Conservation (phyloP, 495 filamentous ascomycete genomes). For the Penicillium daleae region DNA sequence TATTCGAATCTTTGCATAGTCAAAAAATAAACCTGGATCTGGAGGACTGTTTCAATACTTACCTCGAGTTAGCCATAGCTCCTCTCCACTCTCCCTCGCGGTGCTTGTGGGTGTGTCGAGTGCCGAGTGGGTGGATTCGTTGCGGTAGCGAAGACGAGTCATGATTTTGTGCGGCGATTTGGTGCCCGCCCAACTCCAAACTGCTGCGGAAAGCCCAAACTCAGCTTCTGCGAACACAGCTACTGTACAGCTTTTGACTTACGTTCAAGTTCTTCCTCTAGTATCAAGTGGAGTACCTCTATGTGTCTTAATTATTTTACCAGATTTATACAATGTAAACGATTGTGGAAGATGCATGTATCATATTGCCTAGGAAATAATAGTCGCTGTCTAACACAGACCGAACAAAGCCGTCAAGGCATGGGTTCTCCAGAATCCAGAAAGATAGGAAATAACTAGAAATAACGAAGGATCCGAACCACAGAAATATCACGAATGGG, state of each 20-base stretch:
- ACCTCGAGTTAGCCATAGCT: conserved; percentile 70
- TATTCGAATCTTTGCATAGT: conserved; percentile 76
- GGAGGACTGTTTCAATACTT: conserved; percentile 9
- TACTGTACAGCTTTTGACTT: background rate
- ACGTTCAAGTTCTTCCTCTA: too few relatives aligned
- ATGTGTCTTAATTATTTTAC: background rate
- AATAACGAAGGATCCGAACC: background rate
- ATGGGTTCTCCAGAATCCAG: background rate
- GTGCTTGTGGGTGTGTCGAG: conserved; percentile 2
- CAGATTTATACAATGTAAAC: too few relatives aligned
- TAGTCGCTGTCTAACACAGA: conserved; percentile 11
- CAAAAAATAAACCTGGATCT: conserved; percentile 5
- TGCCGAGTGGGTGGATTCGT: conserved; percentile 14
- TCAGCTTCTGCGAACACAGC: too few relatives aligned
- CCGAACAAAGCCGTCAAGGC: conserved; percentile 11
- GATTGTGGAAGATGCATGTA: background rate
- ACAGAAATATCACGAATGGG: conserved; percentile 15
- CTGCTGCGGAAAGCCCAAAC: conserved; percentile 8
- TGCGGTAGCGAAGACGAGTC: conserved; percentile 16
- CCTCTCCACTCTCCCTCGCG: conserved; percentile 11
- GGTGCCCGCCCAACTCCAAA: conserved; percentile 22
- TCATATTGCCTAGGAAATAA: conserved; percentile 5
- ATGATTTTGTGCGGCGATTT: conserved; percentile 31
- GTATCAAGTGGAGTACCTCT: too few relatives aligned
- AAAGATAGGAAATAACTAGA: background rate